Evolutionary conservation across 306 rosid species (phyloP).

Genomic region (Crotalaria pallida): DNA sequence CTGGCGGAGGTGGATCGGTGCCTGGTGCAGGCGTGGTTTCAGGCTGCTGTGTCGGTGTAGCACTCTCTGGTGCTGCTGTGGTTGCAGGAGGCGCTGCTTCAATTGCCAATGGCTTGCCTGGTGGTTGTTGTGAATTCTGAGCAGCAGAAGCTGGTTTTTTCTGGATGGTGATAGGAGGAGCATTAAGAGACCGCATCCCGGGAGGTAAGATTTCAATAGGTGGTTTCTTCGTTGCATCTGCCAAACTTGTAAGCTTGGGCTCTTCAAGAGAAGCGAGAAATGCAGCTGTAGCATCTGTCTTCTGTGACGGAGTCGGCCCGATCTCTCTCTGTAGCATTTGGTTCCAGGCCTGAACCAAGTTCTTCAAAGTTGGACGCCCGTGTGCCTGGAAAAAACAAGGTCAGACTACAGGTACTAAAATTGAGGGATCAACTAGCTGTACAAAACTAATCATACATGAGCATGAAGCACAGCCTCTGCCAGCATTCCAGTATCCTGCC

Average conservation of each 20-base stretch:
- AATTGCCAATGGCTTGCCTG: conserved; percentile 65
- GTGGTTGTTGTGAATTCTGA: conserved; percentile 53
- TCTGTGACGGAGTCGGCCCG: conserved; percentile 59
- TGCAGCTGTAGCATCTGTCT: conserved; percentile 87
- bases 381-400: conserved; percentile 62
- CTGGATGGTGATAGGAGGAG: conserved; percentile 56
- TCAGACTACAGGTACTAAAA: conserved; percentile 28
- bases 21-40: conserved; percentile 40
- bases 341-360: conserved; percentile 91
- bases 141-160: conserved; percentile 62
- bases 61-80: conserved; percentile 34
- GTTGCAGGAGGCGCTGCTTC: conserved; percentile 75
- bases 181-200: conserved; percentile 73
- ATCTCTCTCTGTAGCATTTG: conserved; percentile 86
- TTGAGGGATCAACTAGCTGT: not conserved
- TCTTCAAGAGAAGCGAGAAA: conserved; percentile 90
- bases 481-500: conserved; percentile 99
- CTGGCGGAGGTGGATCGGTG: conserved; percentile 30
- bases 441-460: conserved; percentile 48
- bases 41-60: conserved; percentile 33
- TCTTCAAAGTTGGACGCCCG: conserved; percentile 91
- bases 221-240: conserved; percentile 91
- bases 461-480: conserved; percentile 99
- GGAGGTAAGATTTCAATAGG: conserved; percentile 96
- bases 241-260: conserved; percentile 92